Evolutionary conservation across 495 filamentous ascomycete species (phyloP), one percentile per base, ranked within the genome.

Genomic region (Podospora comata): DNA sequence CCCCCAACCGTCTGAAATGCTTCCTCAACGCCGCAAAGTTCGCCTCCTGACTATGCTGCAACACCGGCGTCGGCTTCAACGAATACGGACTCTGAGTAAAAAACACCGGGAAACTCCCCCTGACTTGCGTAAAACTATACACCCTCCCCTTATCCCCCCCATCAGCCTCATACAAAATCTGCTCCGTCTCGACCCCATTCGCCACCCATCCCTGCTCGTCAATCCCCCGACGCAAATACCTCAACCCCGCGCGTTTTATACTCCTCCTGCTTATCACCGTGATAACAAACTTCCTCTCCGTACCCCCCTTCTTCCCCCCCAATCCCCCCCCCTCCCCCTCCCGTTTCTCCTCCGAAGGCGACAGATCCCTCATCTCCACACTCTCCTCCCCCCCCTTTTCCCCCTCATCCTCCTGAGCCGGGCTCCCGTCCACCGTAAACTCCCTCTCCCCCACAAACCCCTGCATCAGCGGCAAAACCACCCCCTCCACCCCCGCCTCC

Each of bases 121-220:
- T 85, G 20, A 92, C 82, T 75, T 98, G 94, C 15, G 93, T 79
- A 69, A 95, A 96, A 0, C 93, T 95, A 78, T 91, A 91, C 7
- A 90, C 80, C 70, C 88, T 91, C 20, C 81, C 83, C 5, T 84
- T 82, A 32, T 86, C 80, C 88, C 89, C 93, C 9, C 73, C 68
- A 3, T 98, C 30, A 32, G 4, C 72, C 16, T 83, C 81, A 2
- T 83, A 76, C 7, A 98, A 84, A 44, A 98, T 90, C 74, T 98
- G 94, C 75, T 97, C 95, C 3, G 93, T 94, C 79, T 98, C 94
- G 32, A 97, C 94, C 5, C 80, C 86, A 72, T 98, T 98, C n/a
- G 94, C 94, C 4, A 89, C 87, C 67, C 93, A 86, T 0, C 94
- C 95, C 27, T 90, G 84, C 63, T 97, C 92, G 74, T 98, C 93